phyloP scores from a whole-genome alignment of 2,329 filamentous ascomycete species.

The Dichotomopilus funicola region DNA sequence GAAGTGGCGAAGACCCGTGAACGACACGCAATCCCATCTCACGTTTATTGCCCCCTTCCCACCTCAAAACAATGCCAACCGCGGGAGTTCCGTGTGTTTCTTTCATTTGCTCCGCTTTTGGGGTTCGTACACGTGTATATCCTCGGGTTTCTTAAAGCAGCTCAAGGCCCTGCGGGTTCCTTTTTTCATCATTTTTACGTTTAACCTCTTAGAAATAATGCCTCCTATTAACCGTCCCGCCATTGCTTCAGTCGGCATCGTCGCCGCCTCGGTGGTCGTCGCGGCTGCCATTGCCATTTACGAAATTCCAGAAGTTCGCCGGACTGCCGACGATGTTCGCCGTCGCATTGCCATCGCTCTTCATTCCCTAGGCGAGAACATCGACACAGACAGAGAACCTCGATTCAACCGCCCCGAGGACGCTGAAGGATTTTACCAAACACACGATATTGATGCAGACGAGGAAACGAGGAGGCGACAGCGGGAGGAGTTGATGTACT shows the following conservation, averaged over 20 bases:
- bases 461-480: constrained; percentile 55
- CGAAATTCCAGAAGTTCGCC: constrained; percentile 57
- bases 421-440: constrained; percentile 55
- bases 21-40: constrained; percentile 19
- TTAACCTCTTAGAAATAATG: constrained; percentile 32
- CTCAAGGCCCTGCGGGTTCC: neutral
- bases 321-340: constrained; percentile 54
- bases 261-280: constrained; percentile 51
- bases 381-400: constrained; percentile 45
- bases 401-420: constrained; percentile 61
- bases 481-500: constrained; percentile 59
- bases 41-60: neutral
- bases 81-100: neutral
- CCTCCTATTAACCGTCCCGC: constrained; percentile 50
- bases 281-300: constrained; percentile 55
- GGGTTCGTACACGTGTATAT: neutral
- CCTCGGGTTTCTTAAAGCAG: neutral
- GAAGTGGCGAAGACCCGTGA: constrained; percentile 18
- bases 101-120: neutral
- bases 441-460: constrained; percentile 52
- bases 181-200: neutral
- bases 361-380: constrained; percentile 52
- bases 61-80: neutral
- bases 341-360: constrained; percentile 55
- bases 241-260: constrained; percentile 50